A percentile compares a stretch with the other conserved stretches of the same genome.
phyloP scores from a whole-genome alignment of 2,329 filamentous ascomycete species.

The Sporothrix sp. region DNA sequence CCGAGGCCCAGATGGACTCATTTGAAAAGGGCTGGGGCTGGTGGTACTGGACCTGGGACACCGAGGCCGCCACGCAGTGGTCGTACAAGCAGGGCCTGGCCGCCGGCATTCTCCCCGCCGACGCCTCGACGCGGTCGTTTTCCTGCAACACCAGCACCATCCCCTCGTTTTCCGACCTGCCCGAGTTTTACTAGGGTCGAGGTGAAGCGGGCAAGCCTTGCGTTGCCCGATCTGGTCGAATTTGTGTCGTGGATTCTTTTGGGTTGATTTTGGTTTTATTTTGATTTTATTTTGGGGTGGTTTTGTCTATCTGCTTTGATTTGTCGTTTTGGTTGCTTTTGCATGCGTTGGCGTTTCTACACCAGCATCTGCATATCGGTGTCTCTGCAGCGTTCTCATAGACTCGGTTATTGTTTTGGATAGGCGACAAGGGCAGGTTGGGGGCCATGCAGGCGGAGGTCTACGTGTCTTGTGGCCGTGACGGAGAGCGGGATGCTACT shows the following conservation, averaged over 20 bases:
- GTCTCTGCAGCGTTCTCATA: background rate
- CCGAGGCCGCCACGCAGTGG: slow-evolving; percentile 67
- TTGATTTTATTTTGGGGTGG: slow-evolving; percentile 17
- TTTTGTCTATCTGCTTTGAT: background rate
- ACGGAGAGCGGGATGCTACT: too few species aligned
- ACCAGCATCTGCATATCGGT: background rate
- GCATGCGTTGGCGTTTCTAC: background rate
- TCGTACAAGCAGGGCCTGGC: slow-evolving; percentile 74
- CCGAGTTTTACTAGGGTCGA: slow-evolving; percentile 39
- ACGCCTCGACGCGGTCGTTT: slow-evolving; percentile 62
- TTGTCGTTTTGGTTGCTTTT: background rate
- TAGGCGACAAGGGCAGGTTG: background rate
- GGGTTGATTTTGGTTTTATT: background rate
- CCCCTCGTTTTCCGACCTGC: slow-evolving; percentile 43
- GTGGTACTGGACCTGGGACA: slow-evolving; percentile 98
- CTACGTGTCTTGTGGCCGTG: background rate
- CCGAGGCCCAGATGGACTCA: slow-evolving; percentile 88
- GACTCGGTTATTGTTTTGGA: background rate
- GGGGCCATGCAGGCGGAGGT: background rate
- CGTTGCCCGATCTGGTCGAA: background rate
- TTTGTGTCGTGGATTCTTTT: too few species aligned
- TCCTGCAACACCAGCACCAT: slow-evolving; percentile 49
- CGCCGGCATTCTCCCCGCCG: slow-evolving; percentile 68
- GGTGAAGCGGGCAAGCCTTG: background rate
- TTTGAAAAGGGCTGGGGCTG: slow-evolving; percentile 93